phyloP scores from a whole-genome alignment of 78 protist genomes.

The Bodo saltans region DNA sequence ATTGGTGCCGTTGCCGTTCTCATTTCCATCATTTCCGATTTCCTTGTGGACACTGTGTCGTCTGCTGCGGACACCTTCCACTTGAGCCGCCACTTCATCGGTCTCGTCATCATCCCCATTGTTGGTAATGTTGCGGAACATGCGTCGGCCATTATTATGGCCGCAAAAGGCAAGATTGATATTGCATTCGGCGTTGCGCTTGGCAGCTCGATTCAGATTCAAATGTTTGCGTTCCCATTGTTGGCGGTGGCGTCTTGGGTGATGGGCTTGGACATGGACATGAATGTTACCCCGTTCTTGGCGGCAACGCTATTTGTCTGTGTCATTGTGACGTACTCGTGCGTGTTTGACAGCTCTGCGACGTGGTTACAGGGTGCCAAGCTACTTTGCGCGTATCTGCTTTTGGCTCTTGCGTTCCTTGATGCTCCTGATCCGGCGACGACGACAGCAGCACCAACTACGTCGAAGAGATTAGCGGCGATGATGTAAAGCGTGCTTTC shows the following conservation, averaged over 20 bases:
- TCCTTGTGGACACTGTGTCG: slow-evolving; percentile 29
- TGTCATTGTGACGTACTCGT: neutral
- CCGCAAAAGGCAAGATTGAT: slow-evolving; percentile 38
- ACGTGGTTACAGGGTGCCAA: slow-evolving; percentile 48
- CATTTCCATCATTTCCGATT: slow-evolving; percentile 32
- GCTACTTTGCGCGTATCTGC: slow-evolving; percentile 20
- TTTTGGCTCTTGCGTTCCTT: slow-evolving; percentile 22
- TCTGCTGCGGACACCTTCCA: neutral
- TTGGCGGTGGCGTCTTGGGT: slow-evolving; percentile 39
- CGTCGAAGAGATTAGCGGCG: no score
- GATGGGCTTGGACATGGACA: slow-evolving; percentile 35
- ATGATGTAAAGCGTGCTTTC: no score
- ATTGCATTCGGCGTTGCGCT: slow-evolving; percentile 48
- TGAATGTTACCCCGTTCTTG: slow-evolving; percentile 28
- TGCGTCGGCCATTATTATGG: slow-evolving; percentile 44
- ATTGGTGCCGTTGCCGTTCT: slow-evolving; percentile 29
- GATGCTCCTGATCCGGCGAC: no score
- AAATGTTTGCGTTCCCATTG: slow-evolving; percentile 43
- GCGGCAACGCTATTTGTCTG: slow-evolving; percentile 19
- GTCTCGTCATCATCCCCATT: slow-evolving; percentile 40
- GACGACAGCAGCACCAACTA: no score
- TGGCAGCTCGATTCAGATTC: slow-evolving; percentile 50
- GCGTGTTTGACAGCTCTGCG: slow-evolving; percentile 28
- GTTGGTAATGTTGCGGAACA: slow-evolving; percentile 61
- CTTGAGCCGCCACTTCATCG: slow-evolving; percentile 10